Percentiles rank a stretch among this genome's conserved stretches.
These are phyloP conservation scores for Amoeboaphelidium occidentale DNA, from an alignment of 371 early-diverging fungal species.

Conservation along the genomic window DNA sequence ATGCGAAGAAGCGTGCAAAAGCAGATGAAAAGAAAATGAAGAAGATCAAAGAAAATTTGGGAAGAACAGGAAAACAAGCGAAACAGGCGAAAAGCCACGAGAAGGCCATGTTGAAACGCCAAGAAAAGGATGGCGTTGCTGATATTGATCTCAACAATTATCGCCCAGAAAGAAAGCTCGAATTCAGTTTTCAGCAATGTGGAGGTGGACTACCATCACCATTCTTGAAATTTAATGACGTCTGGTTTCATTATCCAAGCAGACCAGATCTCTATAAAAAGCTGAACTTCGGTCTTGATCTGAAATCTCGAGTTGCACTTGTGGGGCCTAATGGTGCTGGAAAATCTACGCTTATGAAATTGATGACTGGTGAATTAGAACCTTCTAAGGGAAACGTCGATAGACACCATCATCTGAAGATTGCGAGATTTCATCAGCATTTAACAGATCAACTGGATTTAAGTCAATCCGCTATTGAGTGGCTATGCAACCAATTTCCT, in stretches of 20 bases:
- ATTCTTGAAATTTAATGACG: neutral
- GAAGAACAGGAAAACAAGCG: slow-evolving; percentile 15
- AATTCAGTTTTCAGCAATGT: neutral
- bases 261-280: slow-evolving; percentile 18
- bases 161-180: neutral
- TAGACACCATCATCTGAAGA: slow-evolving; percentile 75
- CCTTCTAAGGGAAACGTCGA: slow-evolving; percentile 53
- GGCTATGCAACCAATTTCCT: slow-evolving; percentile 19
- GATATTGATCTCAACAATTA: neutral
- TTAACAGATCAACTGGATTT: slow-evolving; percentile 73
- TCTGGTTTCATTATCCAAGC: slow-evolving; percentile 2
- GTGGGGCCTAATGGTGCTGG: slow-evolving; percentile 64
- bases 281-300: slow-evolving; percentile 32
- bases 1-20: slow-evolving; percentile 8
- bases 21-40: slow-evolving; percentile 13
- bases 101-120: slow-evolving; percentile 2
- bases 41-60: slow-evolving; percentile 14
- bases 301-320: slow-evolving; percentile 29
- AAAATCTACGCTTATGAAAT: slow-evolving; percentile 66
- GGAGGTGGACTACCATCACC: neutral
- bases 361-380: slow-evolving; percentile 55
- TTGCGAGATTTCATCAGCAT: slow-evolving; percentile 94
- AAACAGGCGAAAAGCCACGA: slow-evolving; percentile 18
- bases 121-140: neutral
- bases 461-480: slow-evolving; percentile 15